A percentile compares a stretch with the other conserved stretches of the same genome.
Conservation (phyloP, 1,284 basidiomycete genomes). For the Phenoliferia sp. region DNA sequence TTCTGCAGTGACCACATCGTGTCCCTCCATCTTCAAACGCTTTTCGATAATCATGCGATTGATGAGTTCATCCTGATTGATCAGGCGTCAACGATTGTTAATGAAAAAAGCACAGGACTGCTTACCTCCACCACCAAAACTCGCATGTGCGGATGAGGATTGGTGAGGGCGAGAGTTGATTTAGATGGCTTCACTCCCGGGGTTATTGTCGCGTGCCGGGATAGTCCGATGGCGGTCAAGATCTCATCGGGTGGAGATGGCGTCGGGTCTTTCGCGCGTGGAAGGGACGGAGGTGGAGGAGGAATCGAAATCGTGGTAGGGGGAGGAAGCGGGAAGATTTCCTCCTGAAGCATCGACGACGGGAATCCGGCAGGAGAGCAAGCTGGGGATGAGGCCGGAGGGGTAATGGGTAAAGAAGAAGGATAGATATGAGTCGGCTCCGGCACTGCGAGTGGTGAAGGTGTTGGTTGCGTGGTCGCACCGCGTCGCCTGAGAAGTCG, state of each 20-base stretch:
- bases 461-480: neutral
- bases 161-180: neutral
- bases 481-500: neutral
- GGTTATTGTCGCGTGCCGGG: conserved; percentile 3
- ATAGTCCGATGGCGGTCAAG: neutral
- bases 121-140: conserved; percentile 59
- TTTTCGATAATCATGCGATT: conserved; percentile 38
- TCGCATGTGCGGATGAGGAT: conserved; percentile 44
- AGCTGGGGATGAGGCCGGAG: neutral
- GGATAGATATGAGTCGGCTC: too few species aligned
- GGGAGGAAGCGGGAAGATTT: neutral
- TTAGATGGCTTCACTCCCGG: neutral
- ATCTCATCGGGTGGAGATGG: neutral
- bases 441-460: neutral
- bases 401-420: too few species aligned
- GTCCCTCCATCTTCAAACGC: conserved; percentile 36
- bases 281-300: neutral
- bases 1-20: conserved; percentile 35
- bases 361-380: neutral
- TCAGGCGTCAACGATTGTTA: neutral
- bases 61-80: conserved; percentile 14
- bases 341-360: neutral
- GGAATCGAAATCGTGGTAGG: neutral
- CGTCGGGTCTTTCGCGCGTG: neutral
- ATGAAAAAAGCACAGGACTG: neutral